Conservation (phyloP, 2,329 filamentous ascomycete genomes). For the Verticillium tricorpus region DNA sequence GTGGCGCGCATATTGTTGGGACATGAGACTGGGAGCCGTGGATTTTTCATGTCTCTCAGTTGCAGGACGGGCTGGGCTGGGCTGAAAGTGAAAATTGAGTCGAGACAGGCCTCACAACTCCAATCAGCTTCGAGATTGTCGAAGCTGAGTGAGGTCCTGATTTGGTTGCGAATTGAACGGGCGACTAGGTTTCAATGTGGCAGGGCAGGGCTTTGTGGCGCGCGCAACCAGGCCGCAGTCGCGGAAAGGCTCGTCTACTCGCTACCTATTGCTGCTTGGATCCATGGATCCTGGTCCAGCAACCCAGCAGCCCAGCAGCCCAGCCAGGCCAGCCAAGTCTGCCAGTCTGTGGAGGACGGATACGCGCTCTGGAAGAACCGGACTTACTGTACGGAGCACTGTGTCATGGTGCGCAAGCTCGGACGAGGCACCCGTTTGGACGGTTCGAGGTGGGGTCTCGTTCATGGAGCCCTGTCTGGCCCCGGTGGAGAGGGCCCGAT, state of each 20-base stretch:
- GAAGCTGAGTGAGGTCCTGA: too few relatives aligned
- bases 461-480: background rate
- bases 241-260: background rate
- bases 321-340: background rate
- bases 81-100: too few relatives aligned
- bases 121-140: too few relatives aligned
- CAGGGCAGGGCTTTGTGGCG: background rate
- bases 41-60: too few relatives aligned
- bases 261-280: background rate
- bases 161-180: background rate
- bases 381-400: background rate
- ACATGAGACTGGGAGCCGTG: too few relatives aligned
- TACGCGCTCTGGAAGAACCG: background rate
- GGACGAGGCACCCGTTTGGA: background rate
- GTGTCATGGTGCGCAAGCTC: background rate
- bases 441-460: background rate
- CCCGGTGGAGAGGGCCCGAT: background rate
- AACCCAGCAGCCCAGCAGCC: too few relatives aligned
- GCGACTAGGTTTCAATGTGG: background rate
- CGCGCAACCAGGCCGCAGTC: background rate
- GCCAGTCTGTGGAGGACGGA: background rate
- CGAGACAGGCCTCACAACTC: too few relatives aligned
- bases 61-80: too few relatives aligned
- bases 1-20: too few relatives aligned
- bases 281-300: background rate